Conservation (phyloP, 257 asterid genomes). For the Penstemon barbatus region DNA sequence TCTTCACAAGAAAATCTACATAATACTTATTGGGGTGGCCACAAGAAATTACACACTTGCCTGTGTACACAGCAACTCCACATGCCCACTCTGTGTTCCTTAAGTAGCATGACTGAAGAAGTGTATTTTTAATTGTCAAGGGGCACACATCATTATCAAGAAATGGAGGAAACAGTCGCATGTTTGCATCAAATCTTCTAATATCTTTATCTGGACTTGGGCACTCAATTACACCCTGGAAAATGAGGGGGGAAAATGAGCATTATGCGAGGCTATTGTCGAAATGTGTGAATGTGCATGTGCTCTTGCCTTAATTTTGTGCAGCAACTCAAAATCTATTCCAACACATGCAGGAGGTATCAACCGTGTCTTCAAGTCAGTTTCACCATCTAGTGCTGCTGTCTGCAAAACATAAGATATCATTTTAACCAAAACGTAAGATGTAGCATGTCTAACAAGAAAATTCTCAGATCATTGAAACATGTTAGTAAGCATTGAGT, state of each 20-base stretch:
- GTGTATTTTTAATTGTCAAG: slow-evolving; percentile 81
- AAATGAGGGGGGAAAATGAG: slow-evolving; percentile 23
- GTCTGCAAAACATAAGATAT: slow-evolving; percentile 52
- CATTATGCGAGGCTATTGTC: slow-evolving; percentile 18
- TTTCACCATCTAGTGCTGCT: slow-evolving; percentile 97
- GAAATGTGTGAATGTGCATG: slow-evolving; percentile 7
- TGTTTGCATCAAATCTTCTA: slow-evolving; percentile 92
- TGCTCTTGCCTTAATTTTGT: slow-evolving; percentile 76
- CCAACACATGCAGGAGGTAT: slow-evolving; percentile 97
- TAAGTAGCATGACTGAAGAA: slow-evolving; percentile 95
- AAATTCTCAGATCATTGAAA: slow-evolving; percentile 3
- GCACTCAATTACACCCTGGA: slow-evolving; percentile 96
- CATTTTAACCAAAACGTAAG: slow-evolving; percentile 21
- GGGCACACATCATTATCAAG: slow-evolving; percentile 95
- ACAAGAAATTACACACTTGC: slow-evolving; percentile 44
- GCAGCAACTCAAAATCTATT: slow-evolving; percentile 85
- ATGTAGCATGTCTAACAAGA: slow-evolving; percentile 6
- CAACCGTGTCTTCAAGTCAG: slow-evolving; percentile 91
- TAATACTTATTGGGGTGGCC: neutral
- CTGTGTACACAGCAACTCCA: slow-evolving; percentile 98
- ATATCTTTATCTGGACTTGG: slow-evolving; percentile 93
- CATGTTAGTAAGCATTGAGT: slow-evolving; percentile 7
- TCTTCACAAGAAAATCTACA: neutral
- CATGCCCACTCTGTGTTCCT: slow-evolving; percentile 99
- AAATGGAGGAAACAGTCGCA: slow-evolving; percentile 95